Conservation (phyloP, 2,329 filamentous ascomycete genomes). For the Rhinocladiella similis region DNA sequence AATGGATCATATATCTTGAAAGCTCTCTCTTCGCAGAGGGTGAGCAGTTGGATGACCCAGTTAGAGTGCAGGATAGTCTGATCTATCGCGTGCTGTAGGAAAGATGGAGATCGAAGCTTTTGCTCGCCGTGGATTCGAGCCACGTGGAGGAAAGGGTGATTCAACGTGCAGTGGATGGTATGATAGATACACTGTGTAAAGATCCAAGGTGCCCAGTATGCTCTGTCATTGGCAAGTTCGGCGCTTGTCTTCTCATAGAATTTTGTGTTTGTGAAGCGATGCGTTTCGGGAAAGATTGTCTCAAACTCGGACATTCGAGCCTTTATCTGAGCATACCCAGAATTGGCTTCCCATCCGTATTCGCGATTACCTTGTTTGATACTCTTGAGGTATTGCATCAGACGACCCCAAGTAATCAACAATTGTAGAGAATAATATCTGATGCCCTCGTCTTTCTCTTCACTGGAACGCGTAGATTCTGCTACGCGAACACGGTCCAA, state of each 20-base stretch:
- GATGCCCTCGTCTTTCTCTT: constrained; percentile 20
- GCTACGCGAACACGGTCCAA: no score
- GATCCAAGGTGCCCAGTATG: constrained; percentile 25
- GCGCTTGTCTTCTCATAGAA: constrained; percentile 11
- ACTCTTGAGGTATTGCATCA: constrained; percentile 23
- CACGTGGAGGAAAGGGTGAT: constrained; percentile 27
- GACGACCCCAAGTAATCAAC: constrained; percentile 22
- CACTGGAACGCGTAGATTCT: not conserved
- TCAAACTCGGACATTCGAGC: constrained; percentile 24
- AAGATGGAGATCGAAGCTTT: constrained; percentile 23
- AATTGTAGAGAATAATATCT: constrained; percentile 18
- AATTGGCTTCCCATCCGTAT: constrained; percentile 21
- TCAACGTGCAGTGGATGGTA: constrained; percentile 22
- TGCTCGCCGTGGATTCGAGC: constrained; percentile 17
- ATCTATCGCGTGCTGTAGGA: constrained; percentile 26
- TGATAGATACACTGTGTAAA: constrained; percentile 25
- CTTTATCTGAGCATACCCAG: constrained; percentile 23
- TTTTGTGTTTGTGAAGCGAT: constrained; percentile 23
- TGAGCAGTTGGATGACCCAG: constrained; percentile 22
- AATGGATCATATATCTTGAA: constrained; percentile 24
- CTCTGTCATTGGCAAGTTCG: constrained; percentile 12
- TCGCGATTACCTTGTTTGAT: constrained; percentile 19
- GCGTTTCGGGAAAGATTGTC: constrained; percentile 20
- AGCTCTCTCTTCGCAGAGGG: constrained; percentile 15
- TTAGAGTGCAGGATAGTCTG: constrained; percentile 23